Conservation (phyloP, 352 stramenopile species). For the Globisporangium yorkense region DNA sequence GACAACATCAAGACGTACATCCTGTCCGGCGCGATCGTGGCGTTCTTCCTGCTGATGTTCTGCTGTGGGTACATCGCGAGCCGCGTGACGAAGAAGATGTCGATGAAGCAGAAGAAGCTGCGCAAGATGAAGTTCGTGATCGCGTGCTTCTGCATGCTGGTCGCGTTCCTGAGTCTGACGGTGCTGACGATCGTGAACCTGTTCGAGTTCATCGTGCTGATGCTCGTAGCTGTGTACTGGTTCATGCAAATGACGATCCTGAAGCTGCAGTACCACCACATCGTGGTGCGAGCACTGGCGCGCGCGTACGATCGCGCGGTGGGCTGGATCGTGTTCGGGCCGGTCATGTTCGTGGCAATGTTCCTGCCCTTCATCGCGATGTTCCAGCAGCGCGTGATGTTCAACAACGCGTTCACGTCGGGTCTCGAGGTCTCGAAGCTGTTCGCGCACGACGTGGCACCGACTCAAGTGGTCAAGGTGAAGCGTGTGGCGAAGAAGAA, state of each 20-base stretch:
- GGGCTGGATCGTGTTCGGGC: conserved; percentile 86
- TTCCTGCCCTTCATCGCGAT: conserved; percentile 85
- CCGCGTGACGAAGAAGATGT: conserved; percentile 87
- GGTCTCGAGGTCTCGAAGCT: conserved; percentile 86
- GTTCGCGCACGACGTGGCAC: conserved; percentile 80
- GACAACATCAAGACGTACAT: conserved; percentile 60
- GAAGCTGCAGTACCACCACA: conserved; percentile 79
- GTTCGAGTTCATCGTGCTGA: conserved; percentile 62
- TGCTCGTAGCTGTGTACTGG: conserved; percentile 78
- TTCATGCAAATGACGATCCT: conserved; percentile 82
- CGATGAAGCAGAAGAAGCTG: conserved; percentile 87
- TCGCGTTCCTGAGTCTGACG: conserved; percentile 65
- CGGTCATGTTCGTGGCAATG: conserved; percentile 87
- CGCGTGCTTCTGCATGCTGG: conserved; percentile 55
- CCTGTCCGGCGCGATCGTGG: conserved; percentile 53
- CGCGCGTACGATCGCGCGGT: conserved; percentile 71
- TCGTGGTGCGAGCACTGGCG: conserved; percentile 72
- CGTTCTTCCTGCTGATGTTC: conserved; percentile 66
- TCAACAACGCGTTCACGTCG: conserved; percentile 88
- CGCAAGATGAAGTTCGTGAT: conserved; percentile 87
- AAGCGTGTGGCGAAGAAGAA: conserved; percentile 88
- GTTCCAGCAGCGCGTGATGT: conserved; percentile 89
- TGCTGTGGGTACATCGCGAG: conserved; percentile 82
- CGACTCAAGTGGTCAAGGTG: conserved; percentile 77
- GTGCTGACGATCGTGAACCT: conserved; percentile 68